Percentiles rank a stretch among this genome's conserved stretches.
phyloP scores from a whole-genome alignment of 768 basidiomycete species.

The Pholiota molesta region DNA sequence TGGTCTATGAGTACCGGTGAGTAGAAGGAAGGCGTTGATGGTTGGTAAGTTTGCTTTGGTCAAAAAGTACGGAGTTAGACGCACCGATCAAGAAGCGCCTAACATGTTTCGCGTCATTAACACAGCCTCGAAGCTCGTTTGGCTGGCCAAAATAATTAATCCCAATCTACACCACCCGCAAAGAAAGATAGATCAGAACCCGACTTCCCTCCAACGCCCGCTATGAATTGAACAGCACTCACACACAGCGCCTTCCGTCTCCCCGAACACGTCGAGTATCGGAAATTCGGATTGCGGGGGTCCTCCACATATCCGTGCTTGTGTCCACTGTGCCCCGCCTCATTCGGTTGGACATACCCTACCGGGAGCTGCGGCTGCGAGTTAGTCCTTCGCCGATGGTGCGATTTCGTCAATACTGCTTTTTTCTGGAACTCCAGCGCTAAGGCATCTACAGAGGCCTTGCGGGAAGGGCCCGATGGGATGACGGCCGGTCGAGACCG shows the following conservation, averaged over 20 bases:
- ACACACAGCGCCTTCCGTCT: constrained; percentile 82
- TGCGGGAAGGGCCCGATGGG: background rate
- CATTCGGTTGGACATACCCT: constrained; percentile 2
- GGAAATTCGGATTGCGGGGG: constrained; percentile 44
- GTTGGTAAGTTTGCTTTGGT: background rate
- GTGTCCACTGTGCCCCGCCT: constrained; percentile 5
- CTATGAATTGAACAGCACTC: constrained; percentile 28
- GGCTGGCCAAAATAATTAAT: constrained; percentile 74
- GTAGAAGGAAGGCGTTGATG: background rate
- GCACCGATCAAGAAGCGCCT: constrained; percentile 65
- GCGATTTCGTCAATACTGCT: constrained; percentile 1
- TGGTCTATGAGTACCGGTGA: constrained; percentile 24
- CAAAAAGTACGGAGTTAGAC: constrained; percentile 18
- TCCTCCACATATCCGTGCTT: constrained; percentile 10
- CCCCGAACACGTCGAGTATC: constrained; percentile 81
- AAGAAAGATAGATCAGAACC: background rate
- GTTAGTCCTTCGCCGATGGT: background rate
- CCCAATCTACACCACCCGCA: constrained; percentile 55
- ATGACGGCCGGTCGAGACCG: constrained; percentile 4
- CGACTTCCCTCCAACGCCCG: background rate
- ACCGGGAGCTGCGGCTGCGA: constrained; percentile 13
- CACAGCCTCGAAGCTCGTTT: constrained; percentile 71
- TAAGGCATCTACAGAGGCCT: constrained; percentile 3
- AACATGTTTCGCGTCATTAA: constrained; percentile 80
- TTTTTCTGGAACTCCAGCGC: background rate